Conservation (phyloP, 306 rosid species). For the Corylus heterophylla region DNA sequence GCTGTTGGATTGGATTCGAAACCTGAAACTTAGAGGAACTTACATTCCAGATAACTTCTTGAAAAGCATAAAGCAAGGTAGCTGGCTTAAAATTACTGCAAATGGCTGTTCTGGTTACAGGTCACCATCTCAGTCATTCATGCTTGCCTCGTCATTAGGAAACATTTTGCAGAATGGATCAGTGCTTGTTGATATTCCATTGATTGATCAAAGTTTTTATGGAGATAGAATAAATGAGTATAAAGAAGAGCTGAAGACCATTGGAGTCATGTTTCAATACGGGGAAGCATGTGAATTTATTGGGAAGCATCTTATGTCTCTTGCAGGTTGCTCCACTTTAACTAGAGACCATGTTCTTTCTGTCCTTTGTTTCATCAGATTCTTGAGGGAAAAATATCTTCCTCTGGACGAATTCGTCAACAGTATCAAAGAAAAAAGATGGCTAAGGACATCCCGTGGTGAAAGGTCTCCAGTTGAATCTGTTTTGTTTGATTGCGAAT, state of each 20-base stretch:
- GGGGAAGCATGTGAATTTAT: constrained; percentile 64
- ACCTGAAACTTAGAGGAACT: background rate
- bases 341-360: constrained; percentile 39
- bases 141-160: constrained; percentile 46
- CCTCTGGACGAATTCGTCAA: constrained; percentile 35
- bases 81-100: constrained; percentile 56
- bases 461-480: constrained; percentile 58
- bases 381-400: constrained; percentile 34
- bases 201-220: constrained; percentile 56
- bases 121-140: constrained; percentile 66
- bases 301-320: constrained; percentile 64
- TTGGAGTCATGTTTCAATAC: constrained; percentile 70
- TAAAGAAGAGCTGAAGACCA: constrained; percentile 50
- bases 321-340: constrained; percentile 40
- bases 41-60: constrained; percentile 39
- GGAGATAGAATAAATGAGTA: constrained; percentile 40
- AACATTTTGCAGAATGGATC: constrained; percentile 55
- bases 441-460: constrained; percentile 61
- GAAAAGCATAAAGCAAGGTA: constrained; percentile 54
- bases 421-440: constrained; percentile 37
- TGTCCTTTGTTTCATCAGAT: constrained; percentile 54
- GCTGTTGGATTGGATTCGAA: constrained; percentile 63
- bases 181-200: constrained; percentile 63
- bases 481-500: constrained; percentile 49
- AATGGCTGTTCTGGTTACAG: constrained; percentile 33